These are phyloP conservation scores for Dimargaris verticillata DNA, from an alignment of 192 early-diverging fungal genomes.

Conservation along the genomic window DNA sequence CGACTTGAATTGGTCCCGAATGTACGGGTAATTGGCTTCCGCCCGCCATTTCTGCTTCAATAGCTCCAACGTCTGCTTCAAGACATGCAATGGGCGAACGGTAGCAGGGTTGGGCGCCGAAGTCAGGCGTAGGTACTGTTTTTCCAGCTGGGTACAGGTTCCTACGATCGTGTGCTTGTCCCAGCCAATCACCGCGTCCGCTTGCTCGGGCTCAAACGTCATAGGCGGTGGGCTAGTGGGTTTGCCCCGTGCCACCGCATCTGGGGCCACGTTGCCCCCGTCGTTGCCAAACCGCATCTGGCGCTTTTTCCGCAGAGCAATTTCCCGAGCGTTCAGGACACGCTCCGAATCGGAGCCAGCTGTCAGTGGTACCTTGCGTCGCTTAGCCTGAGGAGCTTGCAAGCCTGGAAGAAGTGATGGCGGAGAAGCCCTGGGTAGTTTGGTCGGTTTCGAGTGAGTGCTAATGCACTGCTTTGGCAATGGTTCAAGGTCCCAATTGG, in stretches of 20 bases:
- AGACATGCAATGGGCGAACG: conserved; percentile 73
- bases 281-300: background rate
- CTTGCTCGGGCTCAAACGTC: background rate
- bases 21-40: conserved; percentile 83
- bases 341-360: background rate
- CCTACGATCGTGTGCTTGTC: conserved; percentile 78
- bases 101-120: conserved; percentile 76
- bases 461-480: background rate
- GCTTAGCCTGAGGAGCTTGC: background rate
- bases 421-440: no score
- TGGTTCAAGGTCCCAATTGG: conserved; percentile 1
- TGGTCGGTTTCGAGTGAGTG: background rate
- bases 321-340: no score
- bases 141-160: conserved; percentile 71
- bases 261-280: no score
- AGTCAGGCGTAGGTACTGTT: conserved; percentile 84
- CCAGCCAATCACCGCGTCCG: conserved; percentile 56
- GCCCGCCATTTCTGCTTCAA: conserved; percentile 64
- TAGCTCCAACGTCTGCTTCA: conserved; percentile 59
- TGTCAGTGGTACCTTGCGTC: background rate
- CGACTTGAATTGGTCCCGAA: conserved; percentile 94
- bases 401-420: no score
- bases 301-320: background rate
- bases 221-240: background rate
- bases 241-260: background rate